Conservation (phyloP, 768 basidiomycete genomes). For the Suillus ampliporus region DNA sequence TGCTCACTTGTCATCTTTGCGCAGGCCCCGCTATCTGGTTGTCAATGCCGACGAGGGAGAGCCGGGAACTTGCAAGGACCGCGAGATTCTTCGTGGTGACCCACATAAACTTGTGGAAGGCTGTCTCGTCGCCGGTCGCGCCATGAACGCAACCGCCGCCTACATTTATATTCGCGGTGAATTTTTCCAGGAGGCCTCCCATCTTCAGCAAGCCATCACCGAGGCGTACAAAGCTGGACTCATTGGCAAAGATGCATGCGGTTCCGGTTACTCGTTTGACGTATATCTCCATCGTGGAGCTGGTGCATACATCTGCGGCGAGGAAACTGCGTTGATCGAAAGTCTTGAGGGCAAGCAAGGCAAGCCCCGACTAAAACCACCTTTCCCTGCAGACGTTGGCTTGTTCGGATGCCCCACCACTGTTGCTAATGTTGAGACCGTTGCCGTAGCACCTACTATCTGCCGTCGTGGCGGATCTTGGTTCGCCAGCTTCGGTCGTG, state of each 20-base stretch:
- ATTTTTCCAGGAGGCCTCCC: constrained; percentile 93
- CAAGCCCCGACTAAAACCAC: constrained; percentile 96
- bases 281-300: constrained; percentile 99
- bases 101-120: constrained; percentile 99
- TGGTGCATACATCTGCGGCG: constrained; percentile 98
- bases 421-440: constrained; percentile 98
- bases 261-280: constrained; percentile 93
- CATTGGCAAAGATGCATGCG: constrained; percentile 90
- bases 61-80: constrained; percentile 98
- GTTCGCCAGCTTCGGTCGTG: constrained; percentile 93
- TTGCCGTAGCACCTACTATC: constrained; percentile 97
- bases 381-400: constrained; percentile 98
- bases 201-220: constrained; percentile 93
- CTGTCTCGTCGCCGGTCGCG: constrained; percentile 94
- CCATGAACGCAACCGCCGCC: constrained; percentile 97
- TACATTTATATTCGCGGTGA: constrained; percentile 99
- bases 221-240: constrained; percentile 92
- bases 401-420: constrained; percentile 97
- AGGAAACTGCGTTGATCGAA: constrained; percentile 98
- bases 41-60: constrained; percentile 99
- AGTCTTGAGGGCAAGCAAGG: constrained; percentile 98
- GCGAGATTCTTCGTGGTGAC: constrained; percentile 96
- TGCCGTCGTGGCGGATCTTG: constrained; percentile 86
- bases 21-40: constrained; percentile 91
- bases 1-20: background rate